phyloP scores from a whole-genome alignment of 257 asterid genomes.

The Nicotiana obtusifolia region DNA sequence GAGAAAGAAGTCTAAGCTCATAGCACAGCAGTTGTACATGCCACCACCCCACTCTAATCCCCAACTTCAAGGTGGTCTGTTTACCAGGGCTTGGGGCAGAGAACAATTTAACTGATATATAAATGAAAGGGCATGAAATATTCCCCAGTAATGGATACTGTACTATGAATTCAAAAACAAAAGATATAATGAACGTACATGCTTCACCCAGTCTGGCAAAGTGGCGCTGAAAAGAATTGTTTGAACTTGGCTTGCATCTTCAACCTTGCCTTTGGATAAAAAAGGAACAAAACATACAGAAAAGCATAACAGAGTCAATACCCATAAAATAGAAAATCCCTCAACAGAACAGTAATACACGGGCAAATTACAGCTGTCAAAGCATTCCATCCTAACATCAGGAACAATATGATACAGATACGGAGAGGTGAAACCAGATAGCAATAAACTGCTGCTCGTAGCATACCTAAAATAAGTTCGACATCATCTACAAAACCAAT shows the following conservation, averaged over 20 bases:
- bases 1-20: background rate
- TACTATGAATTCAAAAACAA: background rate
- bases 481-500: constrained; percentile 99
- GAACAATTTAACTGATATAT: background rate
- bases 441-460: background rate
- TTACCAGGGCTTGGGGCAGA: background rate
- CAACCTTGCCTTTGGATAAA: constrained; percentile 58
- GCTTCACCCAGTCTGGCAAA: constrained; percentile 81
- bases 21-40: background rate
- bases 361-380: background rate
- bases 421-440: background rate
- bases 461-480: constrained; percentile 85
- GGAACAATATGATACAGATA: background rate
- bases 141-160: background rate
- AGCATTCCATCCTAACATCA: background rate
- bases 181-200: constrained; percentile 29
- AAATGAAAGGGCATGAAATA: background rate
- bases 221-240: constrained; percentile 98
- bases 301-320: background rate
- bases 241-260: constrained; percentile 78
- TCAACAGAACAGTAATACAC: background rate
- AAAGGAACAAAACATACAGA: background rate
- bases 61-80: background rate
- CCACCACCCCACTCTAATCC: background rate
- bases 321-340: background rate